Conservation (phyloP, 345 rosid genomes). For the Iberis pinnata region DNA sequence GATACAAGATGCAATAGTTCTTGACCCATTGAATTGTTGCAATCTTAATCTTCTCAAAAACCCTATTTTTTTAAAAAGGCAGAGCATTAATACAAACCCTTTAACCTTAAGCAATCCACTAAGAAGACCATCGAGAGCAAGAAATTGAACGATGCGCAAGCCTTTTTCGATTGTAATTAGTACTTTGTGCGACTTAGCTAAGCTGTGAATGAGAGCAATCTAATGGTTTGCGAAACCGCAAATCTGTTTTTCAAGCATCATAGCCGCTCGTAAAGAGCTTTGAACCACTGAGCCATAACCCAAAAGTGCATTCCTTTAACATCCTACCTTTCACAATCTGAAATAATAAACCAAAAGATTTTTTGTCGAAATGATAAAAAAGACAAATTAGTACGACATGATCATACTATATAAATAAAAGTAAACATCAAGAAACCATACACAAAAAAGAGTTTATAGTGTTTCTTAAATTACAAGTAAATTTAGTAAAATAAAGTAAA, state of each 20-base stretch:
- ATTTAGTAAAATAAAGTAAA: too few species aligned
- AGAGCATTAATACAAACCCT: too few species aligned
- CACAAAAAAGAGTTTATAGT: too few species aligned
- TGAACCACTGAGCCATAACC: slow-evolving; percentile 90
- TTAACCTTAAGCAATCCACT: slow-evolving; percentile 92
- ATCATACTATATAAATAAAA: too few species aligned
- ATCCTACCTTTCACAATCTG: slow-evolving; percentile 88
- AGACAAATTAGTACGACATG: too few species aligned
- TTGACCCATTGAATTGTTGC: too few species aligned
- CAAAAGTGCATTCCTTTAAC: slow-evolving; percentile 72
- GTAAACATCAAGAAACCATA: too few species aligned
- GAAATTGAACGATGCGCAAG: slow-evolving; percentile 90
- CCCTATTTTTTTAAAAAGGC: too few species aligned
- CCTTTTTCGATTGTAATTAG: slow-evolving; percentile 95
- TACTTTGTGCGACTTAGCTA: slow-evolving; percentile 75
- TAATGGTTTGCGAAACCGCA: slow-evolving; percentile 85
- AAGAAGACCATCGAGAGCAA: slow-evolving; percentile 84
- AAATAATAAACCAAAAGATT: not conserved
- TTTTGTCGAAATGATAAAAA: too few species aligned
- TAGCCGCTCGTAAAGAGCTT: slow-evolving; percentile 73
- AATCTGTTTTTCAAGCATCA: slow-evolving; percentile 60
- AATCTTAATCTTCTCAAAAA: too few species aligned
- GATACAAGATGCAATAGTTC: too few species aligned
- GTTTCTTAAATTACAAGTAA: too few species aligned
- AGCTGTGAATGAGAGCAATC: slow-evolving; percentile 70